These are phyloP conservation scores for Podospora australis DNA, from an alignment of 495 filamentous ascomycete species.

Conservation along the genomic window DNA sequence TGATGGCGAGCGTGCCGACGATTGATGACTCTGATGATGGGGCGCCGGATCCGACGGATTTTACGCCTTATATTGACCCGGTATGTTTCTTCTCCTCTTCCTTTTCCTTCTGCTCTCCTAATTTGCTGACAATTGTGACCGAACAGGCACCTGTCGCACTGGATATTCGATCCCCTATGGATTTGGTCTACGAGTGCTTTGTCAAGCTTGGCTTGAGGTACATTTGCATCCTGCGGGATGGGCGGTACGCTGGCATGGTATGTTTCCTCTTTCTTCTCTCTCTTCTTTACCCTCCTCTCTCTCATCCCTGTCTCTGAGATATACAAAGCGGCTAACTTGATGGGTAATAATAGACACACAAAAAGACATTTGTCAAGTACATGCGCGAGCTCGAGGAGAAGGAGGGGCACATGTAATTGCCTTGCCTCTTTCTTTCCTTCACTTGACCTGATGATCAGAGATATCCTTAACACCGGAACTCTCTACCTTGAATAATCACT, in stretches of 20 bases:
- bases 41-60: constrained; percentile 66
- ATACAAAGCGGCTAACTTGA: constrained; percentile 13
- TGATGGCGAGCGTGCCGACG: constrained; percentile 64
- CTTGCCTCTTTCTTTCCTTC: neutral
- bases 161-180: constrained; percentile 86
- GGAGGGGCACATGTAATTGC: constrained; percentile 25
- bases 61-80: constrained; percentile 86
- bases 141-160: constrained; percentile 70
- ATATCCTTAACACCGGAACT: too few species aligned
- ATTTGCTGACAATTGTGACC: neutral
- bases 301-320: neutral
- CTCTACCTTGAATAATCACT: too few species aligned
- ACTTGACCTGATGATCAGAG: neutral
- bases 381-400: constrained; percentile 72
- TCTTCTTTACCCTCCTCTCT: neutral
- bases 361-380: constrained; percentile 95
- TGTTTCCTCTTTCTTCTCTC: constrained; percentile 18
- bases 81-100: constrained; percentile 34
- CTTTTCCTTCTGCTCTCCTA: neutral
- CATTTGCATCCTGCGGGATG: constrained; percentile 80
- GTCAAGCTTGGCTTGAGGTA: constrained; percentile 90
- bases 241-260: constrained; percentile 82
- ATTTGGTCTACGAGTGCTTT: constrained; percentile 95
- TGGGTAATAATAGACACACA: constrained; percentile 56
- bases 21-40: constrained; percentile 54